A percentile compares a stretch with the other conserved stretches of the same genome.
Evolutionary conservation across 345 rosid species (phyloP).

Genomic region (Streptanthus diversifolius): DNA sequence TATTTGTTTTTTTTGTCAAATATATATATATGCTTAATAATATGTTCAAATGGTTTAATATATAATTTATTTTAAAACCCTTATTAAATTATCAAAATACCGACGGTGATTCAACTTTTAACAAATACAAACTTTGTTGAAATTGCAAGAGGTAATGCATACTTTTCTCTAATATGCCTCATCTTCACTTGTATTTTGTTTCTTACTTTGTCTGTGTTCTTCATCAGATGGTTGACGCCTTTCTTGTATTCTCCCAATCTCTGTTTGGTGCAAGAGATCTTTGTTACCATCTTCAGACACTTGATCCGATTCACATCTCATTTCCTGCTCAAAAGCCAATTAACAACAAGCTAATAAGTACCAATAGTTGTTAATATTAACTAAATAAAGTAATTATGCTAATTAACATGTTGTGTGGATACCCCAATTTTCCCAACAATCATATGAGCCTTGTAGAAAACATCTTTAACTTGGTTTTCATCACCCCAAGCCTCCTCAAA

Average conservation of each 20-base stretch:
- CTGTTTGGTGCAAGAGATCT: constrained; percentile 10
- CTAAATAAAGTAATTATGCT: neutral
- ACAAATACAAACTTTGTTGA: neutral
- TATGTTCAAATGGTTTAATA: neutral
- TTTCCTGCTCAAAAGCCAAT: constrained; percentile 4
- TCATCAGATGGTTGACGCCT: constrained; percentile 20
- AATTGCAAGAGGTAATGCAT: neutral
- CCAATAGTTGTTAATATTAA: neutral
- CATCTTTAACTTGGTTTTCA: constrained; percentile 37
- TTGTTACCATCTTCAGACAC: constrained; percentile 14
- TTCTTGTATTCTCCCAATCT: constrained; percentile 24
- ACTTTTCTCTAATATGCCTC: neutral
- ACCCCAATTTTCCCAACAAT: constrained; percentile 45
- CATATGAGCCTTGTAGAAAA: constrained; percentile 58
- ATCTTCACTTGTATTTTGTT: constrained; percentile 28
- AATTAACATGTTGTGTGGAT: neutral
- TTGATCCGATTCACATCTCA: constrained; percentile 1
- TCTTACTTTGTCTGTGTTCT: constrained; percentile 28
- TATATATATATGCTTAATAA: too few relatives aligned
- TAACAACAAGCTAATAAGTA: neutral
- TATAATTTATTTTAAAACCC: neutral
- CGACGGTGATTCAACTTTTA: neutral
- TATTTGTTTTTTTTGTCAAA: too few relatives aligned
- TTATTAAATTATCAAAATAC: neutral
- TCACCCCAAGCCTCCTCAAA: constrained; percentile 64